Base-by-base conservation (phyloP, 345 rosid genomes). In the Citrus cavaleriei region DNA sequence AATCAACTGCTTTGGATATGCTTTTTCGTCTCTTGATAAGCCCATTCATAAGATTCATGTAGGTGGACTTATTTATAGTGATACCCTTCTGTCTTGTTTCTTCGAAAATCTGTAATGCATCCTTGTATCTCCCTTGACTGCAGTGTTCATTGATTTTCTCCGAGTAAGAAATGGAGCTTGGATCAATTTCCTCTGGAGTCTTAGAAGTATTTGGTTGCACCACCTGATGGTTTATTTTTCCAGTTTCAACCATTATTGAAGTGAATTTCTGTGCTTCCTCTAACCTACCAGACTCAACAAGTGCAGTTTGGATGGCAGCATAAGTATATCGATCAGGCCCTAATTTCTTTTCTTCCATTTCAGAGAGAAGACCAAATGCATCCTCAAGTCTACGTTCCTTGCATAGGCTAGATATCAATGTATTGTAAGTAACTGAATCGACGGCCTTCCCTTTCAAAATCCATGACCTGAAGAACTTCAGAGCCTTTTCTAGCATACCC, bases 401-500 rank as follows among this genome's bases (percentile, higher is more conserved):
- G 76, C 96, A 92, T 72, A 94, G 88, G 74, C 90, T 78, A 60
- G 93, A 87, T 78, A 95, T 92, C 80, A 93, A 82, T 9, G 88
- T 95, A 89, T 92, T 93, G 89, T 93, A 90, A 21, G 99, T 87
- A 66, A 90, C 91, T 21, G 81, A 81, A 84, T 93, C 97, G 62
- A 89, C 59, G 25, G 74, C 62, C 76, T 90, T 88, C 54, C 93
- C 95, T 74, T 89, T 83, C 4, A 85, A 87, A 75, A 85, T 84
- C 88, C 92, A 92, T 0, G 89, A 74, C 68, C 88, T 73, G 84
- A 93, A 93, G 88, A 93, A 95, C 73, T 85, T 89, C 76, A 95
- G 88, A 68, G 97, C 97, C 82, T 92, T 93, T 38, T 92, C 97
- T 59, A 90, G 87, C 96, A 89, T 81, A 54, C 96, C 90, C 67